A percentile compares a stretch with the other conserved stretches of the same genome.
phyloP scores from a whole-genome alignment of 495 filamentous ascomycete species.

The Barbatosphaeria neglecta region DNA sequence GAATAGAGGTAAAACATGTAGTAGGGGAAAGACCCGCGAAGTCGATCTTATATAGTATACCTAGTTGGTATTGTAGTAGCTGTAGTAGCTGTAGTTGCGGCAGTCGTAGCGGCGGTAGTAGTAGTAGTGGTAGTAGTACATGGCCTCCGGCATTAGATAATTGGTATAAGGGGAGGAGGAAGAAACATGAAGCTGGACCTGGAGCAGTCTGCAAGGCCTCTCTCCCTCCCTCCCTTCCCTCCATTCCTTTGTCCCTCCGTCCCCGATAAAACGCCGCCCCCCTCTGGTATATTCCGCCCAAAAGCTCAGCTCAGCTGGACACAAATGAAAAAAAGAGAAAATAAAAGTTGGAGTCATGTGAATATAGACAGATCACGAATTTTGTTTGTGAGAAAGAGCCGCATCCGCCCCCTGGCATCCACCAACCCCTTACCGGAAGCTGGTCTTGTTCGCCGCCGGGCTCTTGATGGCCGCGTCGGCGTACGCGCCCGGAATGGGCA shows the following conservation, averaged over 20 bases:
- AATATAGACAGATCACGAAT: slow-evolving; percentile 9
- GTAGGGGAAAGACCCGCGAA: no score
- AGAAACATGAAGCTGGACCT: no score
- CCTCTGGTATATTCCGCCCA: background rate
- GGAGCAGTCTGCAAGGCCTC: no score
- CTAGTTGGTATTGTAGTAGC: no score
- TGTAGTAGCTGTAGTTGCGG: no score
- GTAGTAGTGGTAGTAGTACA: background rate
- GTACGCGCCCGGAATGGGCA: slow-evolving; percentile 59
- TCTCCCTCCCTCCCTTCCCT: no score
- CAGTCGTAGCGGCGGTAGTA: no score
- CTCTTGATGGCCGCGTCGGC: slow-evolving; percentile 30
- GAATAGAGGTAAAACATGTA: no score
- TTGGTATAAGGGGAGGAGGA: no score
- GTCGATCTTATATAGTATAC: no score
- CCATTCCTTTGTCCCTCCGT: no score
- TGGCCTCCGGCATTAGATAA: background rate
- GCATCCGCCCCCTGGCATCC: background rate
- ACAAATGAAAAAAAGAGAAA: slow-evolving; percentile 15
- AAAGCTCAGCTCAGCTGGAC: slow-evolving; percentile 16
- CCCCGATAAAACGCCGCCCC: background rate
- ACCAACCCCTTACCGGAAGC: slow-evolving; percentile 14
- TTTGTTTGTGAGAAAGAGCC: no score
- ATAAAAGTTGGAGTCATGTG: slow-evolving; percentile 7
- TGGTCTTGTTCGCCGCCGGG: slow-evolving; percentile 28